Evolutionary conservation across 2,329 filamentous ascomycete species (phyloP), one percentile per base, ranked within the genome.

Genomic region (Colletotrichum sp.): DNA sequence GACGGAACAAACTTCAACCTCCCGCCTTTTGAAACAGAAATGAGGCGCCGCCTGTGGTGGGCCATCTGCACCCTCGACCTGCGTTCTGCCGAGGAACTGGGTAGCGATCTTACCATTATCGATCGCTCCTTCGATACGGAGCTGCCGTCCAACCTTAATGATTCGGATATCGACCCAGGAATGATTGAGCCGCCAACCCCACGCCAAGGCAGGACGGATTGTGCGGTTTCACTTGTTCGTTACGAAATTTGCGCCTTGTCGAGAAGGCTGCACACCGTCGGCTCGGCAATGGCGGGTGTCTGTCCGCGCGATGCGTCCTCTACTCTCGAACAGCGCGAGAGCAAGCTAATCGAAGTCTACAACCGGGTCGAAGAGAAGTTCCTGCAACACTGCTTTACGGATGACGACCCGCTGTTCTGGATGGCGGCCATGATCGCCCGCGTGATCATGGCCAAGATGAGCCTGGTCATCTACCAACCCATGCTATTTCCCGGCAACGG

Each of bases 401-500:
- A 88, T 80, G 82, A 85, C 21, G 83, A 90, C 62, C 87, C 90
- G 1, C 85, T 95, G 2, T 92, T 92, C 77, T 95, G 93, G 92
- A 90, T 94, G 30, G 90, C 90, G 9, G 92, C 91, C 6, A 94
- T 93, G 32, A 88, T 95, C 28, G 90, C 92, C 5, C 91, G 94
- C 12, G 87, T 96, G 36, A 92, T 96, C 77, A 91, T 96, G 85
- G 92, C 93, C 68, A 96, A 96, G 84, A 92, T 96, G 87, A 95
- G 93, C 86, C 88, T 97, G 44, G 90, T 96, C 76, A 90, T 95
- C 4, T 94, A 96, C 80, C 93, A 96, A 79, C 94, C 94, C 1
- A 89, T 93, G 80, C 91, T 94, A 36, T 90, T 92, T 68, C 88
- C 89, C 39, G 90, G 92, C 30, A 88, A 89, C 12, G 88, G 88